A percentile compares a stretch with the other conserved stretches of the same genome.
Conservation (phyloP, 106 monocot genomes). For the Allium cepa region DNA sequence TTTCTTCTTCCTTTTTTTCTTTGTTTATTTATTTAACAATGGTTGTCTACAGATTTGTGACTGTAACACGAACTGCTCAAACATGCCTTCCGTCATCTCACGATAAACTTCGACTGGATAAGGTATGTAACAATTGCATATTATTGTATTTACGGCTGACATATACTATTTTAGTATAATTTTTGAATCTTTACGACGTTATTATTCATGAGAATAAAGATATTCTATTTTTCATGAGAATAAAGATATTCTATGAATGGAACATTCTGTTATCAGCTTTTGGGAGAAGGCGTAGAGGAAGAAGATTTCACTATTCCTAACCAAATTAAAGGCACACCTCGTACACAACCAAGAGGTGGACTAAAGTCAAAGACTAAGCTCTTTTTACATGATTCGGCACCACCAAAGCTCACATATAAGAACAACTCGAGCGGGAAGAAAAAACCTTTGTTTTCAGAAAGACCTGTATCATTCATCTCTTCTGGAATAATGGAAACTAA, state of each 20-base stretch:
- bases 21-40: background rate
- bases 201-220: background rate
- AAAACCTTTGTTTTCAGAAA: conserved; percentile 32
- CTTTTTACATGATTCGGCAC: conserved; percentile 22
- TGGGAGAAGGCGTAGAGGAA: conserved; percentile 32
- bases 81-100: conserved; percentile 66
- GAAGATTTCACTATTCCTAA: conserved; percentile 16
- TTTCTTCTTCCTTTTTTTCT: too few species aligned
- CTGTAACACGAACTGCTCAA: conserved; percentile 45
- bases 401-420: conserved; percentile 31
- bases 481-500: conserved; percentile 20
- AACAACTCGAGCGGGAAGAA: conserved; percentile 16
- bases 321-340: conserved; percentile 6
- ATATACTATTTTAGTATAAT: background rate
- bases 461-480: conserved; percentile 75
- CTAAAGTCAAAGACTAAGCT: conserved; percentile 8
- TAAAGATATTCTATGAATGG: background rate
- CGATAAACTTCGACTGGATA: conserved; percentile 53
- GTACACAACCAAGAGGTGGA: conserved; percentile 7
- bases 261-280: conserved; percentile 25
- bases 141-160: background rate
- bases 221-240: background rate
- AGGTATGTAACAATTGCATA: conserved; percentile 29
- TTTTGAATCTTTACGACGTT: background rate
- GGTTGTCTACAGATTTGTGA: conserved; percentile 63